Conservation (phyloP, 2,329 filamentous ascomycete genomes). For the Penicillium sp. region DNA sequence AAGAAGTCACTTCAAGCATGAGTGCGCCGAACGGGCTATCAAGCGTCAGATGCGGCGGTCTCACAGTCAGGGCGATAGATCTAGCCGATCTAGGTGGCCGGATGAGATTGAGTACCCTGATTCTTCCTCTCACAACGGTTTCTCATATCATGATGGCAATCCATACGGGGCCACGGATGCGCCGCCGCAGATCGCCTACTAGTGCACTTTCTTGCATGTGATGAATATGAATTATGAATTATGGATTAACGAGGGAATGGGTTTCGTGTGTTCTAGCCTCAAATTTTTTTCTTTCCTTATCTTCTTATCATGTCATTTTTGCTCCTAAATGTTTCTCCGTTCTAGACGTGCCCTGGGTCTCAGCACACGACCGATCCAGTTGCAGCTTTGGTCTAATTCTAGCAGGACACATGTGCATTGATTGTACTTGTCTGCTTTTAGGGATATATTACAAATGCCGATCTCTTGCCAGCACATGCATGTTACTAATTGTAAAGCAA, state of each 20-base stretch:
- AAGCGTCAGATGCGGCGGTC: slow-evolving; percentile 45
- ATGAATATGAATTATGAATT: slow-evolving; percentile 8
- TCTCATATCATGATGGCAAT: slow-evolving; percentile 15
- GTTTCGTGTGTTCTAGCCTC: background rate
- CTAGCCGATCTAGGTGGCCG: slow-evolving; percentile 20
- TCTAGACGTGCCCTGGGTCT: background rate
- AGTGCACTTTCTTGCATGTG: slow-evolving; percentile 1
- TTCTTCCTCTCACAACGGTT: background rate
- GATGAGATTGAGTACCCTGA: slow-evolving; percentile 29
- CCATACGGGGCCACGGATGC: slow-evolving; percentile 11
- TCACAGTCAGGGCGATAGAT: slow-evolving; percentile 19
- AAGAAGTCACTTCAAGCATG: slow-evolving; percentile 51
- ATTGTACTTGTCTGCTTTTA: background rate
- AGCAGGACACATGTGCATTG: background rate
- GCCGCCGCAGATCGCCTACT: slow-evolving; percentile 17
- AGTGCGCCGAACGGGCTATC: slow-evolving; percentile 39
- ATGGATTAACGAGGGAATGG: slow-evolving; percentile 1
- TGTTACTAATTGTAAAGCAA: background rate
- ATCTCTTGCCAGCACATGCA: background rate
- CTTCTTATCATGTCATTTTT: background rate
- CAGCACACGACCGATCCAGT: background rate
- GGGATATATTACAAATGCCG: background rate
- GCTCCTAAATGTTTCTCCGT: background rate
- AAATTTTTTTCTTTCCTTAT: background rate
- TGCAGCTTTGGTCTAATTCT: background rate